Percentiles rank a stretch among this genome's conserved stretches.
phyloP scores from a whole-genome alignment of 2,329 filamentous ascomycete genomes.

The Beauveria sp. region DNA sequence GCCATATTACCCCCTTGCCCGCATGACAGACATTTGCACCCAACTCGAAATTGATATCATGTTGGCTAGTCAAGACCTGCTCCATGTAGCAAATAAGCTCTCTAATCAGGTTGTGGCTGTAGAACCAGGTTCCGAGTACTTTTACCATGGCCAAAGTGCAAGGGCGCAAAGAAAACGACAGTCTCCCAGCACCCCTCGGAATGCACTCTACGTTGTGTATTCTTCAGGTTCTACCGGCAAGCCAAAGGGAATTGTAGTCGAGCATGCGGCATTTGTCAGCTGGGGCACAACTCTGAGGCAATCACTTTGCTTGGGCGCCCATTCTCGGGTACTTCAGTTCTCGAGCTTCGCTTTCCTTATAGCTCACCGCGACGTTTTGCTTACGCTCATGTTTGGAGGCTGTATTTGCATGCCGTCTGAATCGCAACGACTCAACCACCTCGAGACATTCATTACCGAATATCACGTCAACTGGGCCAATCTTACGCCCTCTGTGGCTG shows the following conservation, averaged over 20 bases:
- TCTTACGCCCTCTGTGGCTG: conserved; percentile 7
- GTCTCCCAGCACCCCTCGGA: not conserved
- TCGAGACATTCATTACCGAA: conserved; percentile 9
- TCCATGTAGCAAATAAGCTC: not conserved
- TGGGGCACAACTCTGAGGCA: not conserved
- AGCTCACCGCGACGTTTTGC: not conserved
- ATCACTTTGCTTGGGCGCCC: not conserved
- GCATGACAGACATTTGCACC: not conserved
- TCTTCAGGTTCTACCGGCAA: conserved; percentile 46
- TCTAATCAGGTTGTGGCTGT: not conserved
- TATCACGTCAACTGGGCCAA: conserved; percentile 9
- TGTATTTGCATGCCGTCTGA: conserved; percentile 13
- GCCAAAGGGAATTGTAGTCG: conserved; percentile 41
- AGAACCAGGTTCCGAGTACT: not conserved
- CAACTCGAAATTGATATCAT: not conserved
- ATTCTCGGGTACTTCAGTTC: conserved; percentile 10
- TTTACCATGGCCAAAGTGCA: not conserved
- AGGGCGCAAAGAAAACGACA: not conserved
- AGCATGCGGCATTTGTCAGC: conserved; percentile 13
- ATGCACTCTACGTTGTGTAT: conserved; percentile 34
- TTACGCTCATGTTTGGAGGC: conserved; percentile 4
- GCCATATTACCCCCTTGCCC: not conserved
- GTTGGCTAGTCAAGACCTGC: not conserved
- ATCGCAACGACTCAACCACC: conserved; percentile 2
- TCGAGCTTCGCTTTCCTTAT: conserved; percentile 10